Evolutionary conservation across 1,284 basidiomycete genomes (phyloP), one percentile per base, ranked within the genome.

Genomic region (Naganishia cerealis): DNA sequence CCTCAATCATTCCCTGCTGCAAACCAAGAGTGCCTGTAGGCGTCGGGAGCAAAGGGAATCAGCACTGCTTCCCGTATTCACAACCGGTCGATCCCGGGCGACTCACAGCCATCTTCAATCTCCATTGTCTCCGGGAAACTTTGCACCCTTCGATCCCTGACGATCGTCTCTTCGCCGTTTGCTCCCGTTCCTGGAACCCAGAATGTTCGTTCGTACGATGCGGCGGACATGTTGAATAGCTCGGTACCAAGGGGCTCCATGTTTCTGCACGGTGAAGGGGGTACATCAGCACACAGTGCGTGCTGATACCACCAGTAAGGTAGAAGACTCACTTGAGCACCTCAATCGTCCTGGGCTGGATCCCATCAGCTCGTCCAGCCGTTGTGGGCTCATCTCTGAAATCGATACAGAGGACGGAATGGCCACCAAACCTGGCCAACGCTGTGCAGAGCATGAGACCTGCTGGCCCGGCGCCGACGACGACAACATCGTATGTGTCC

Each of bases 321-420:
- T 0, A 21, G 8, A 33, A 15, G 1, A 67, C 66, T 67, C 58
- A 67, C 84, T 90, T 87, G 29, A 92, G 79, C 7, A 91, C 87
- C 77, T 92, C 90, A 57, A 90, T 85, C 0, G 88, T 89, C 48
- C 89, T 84, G 0, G 88, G 88, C 74, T 90, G 88, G 59, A 91
- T 87, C 5, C 89, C 90, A 74, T 91, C 90, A 0, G 89, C 90
- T 74, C 90, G 89, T 16, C 90, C 90, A 7, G 86, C 86, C 43
- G 82, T 67, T 0, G 69, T 70, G 5, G 69, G 70, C 43, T 57
- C 50, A 29, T 48, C 33, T 16, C 40, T 42, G 33, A 54, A 61
- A 56, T 68, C 71, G 7, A 68, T 39, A n/a, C 65, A 38, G 38
- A 70, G 26, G 33, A 70, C 43, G 7, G 57, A 66, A 61, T 63